A percentile compares a stretch with the other conserved stretches of the same genome.
Evolutionary conservation across 164 flowering plant genomes (phyloP).

Genomic region (Santalum album): DNA sequence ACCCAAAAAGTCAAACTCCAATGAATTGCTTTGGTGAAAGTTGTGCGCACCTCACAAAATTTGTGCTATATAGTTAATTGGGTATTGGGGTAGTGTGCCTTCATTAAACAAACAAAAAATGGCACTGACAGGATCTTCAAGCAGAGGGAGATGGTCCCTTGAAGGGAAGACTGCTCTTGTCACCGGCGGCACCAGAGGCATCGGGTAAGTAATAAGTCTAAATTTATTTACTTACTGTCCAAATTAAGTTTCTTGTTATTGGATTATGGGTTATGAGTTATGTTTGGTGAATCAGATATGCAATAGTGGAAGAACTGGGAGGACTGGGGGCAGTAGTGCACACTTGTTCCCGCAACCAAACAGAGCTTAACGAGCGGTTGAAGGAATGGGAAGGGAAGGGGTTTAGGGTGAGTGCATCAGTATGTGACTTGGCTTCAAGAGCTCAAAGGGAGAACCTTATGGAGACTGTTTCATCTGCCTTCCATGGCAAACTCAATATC

Average conservation of each 20-base stretch:
- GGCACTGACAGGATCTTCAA: too few relatives aligned
- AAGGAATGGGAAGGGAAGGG: constrained; percentile 41
- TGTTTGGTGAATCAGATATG: constrained; percentile 22
- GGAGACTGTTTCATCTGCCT: constrained; percentile 29
- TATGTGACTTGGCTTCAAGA: constrained; percentile 33
- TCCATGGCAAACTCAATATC: constrained; percentile 48
- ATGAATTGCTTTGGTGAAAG: too few relatives aligned
- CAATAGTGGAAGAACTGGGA: constrained; percentile 54
- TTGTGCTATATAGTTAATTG: too few relatives aligned
- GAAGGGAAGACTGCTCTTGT: constrained; percentile 51
- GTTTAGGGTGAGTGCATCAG: constrained; percentile 36
- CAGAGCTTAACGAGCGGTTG: constrained; percentile 23
- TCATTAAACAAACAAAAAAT: too few relatives aligned
- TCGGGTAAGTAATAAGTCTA: constrained; percentile 30
- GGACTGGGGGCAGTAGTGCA: constrained; percentile 41
- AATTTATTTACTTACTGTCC: too few relatives aligned
- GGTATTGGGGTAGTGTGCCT: too few relatives aligned
- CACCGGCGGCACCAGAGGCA: constrained; percentile 53
- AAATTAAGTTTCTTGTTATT: neutral
- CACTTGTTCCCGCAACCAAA: constrained; percentile 39
- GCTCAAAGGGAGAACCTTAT: constrained; percentile 33
- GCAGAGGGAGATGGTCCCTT: constrained; percentile 33
- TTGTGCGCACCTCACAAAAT: too few relatives aligned
- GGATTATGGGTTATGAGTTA: too few relatives aligned
- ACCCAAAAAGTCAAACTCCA: too few relatives aligned